Conservation (phyloP, 345 rosid genomes). For the Mercurialis annua region DNA sequence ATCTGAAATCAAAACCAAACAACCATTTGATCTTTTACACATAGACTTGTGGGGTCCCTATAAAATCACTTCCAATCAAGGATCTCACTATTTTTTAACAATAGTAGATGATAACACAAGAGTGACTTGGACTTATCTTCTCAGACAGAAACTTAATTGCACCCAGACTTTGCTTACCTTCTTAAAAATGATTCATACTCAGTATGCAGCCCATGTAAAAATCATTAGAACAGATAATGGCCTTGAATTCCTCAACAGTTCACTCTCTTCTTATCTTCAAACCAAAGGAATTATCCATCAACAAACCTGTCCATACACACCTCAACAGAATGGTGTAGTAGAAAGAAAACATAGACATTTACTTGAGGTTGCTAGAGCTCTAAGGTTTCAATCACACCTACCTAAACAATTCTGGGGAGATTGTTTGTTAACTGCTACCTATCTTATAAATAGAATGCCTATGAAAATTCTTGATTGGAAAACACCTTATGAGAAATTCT, state of each 20-base stretch:
- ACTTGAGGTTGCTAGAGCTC: background rate
- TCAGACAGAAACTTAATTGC: background rate
- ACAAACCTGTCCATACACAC: background rate
- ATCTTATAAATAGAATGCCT: background rate
- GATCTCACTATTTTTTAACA: no score
- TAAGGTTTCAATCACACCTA: background rate
- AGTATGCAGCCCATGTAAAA: background rate
- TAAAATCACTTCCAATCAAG: background rate
- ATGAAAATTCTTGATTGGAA: background rate
- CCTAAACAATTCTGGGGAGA: background rate
- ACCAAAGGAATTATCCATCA: background rate
- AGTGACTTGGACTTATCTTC: background rate
- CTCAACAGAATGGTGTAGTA: background rate
- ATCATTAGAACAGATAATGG: background rate
- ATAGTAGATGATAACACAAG: no score
- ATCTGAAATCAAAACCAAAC: background rate
- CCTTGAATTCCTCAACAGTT: background rate
- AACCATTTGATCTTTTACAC: background rate
- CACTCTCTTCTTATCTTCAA: background rate
- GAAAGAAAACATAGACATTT: background rate
- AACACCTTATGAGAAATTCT: background rate
- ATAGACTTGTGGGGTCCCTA: background rate
- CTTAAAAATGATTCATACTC: background rate
- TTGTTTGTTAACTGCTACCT: background rate
- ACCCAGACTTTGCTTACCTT: background rate